Percentiles rank a stretch among this genome's conserved stretches.
Evolutionary conservation across 2,329 filamentous ascomycete genomes (phyloP).

Genomic region (Epichloe bromicola): DNA sequence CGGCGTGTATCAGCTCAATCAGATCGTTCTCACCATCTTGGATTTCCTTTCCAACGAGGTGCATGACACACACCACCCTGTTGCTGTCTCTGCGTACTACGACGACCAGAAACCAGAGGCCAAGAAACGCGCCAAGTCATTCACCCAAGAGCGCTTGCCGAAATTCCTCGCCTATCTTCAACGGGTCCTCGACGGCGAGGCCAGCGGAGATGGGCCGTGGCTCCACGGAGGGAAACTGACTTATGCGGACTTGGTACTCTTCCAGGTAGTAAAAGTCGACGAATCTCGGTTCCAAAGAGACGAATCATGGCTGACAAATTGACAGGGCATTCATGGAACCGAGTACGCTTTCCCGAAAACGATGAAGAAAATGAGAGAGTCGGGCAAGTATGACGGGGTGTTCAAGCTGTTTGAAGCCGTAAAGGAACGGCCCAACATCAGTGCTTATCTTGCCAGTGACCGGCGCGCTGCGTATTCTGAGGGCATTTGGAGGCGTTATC

Average conservation of each 20-base stretch:
- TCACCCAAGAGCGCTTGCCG: constrained; percentile 48
- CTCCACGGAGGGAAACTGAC: constrained; percentile 51
- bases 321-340: constrained; percentile 41
- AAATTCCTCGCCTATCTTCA: constrained; percentile 64
- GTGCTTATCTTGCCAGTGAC: constrained; percentile 54
- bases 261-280: constrained; percentile 38
- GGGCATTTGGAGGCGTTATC: constrained; percentile 61
- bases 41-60: constrained; percentile 58
- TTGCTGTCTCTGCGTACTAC: constrained; percentile 47
- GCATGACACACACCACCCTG: constrained; percentile 66
- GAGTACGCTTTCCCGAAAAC: constrained; percentile 60
- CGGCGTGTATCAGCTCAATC: constrained; percentile 45
- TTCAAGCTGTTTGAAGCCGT: constrained; percentile 54
- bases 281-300: not conserved
- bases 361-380: constrained; percentile 37
- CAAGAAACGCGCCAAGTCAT: constrained; percentile 42
- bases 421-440: constrained; percentile 48
- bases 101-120: constrained; percentile 64
- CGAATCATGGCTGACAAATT: constrained; percentile 2
- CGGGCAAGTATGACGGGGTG: constrained; percentile 44
- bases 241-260: constrained; percentile 62
- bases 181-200: constrained; percentile 43
- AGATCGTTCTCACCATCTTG: constrained; percentile 53
- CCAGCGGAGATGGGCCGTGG: constrained; percentile 46
- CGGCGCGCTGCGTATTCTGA: constrained; percentile 46